A percentile compares a stretch with the other conserved stretches of the same genome.
phyloP scores from a whole-genome alignment of 2,329 filamentous ascomycete genomes.

The Hymenoscyphus linearis region DNA sequence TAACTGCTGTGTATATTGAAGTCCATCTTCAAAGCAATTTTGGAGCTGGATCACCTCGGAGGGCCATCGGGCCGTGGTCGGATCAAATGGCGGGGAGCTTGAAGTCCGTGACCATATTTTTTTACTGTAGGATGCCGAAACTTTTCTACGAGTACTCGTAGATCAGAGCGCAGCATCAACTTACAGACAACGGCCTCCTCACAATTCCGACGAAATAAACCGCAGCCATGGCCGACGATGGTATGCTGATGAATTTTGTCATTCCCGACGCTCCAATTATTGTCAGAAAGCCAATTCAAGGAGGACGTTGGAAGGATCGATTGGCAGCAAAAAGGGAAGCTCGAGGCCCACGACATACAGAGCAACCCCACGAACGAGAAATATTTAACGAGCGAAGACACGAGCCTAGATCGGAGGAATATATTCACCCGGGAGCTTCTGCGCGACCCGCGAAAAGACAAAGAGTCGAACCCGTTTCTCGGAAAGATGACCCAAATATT shows the following conservation, averaged over 20 bases:
- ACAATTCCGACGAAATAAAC: not conserved
- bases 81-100: slow-evolving; percentile 12
- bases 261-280: slow-evolving; percentile 63
- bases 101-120: slow-evolving; percentile 16
- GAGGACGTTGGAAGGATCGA: slow-evolving; percentile 89
- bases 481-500: slow-evolving; percentile 4
- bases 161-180: not conserved
- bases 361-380: slow-evolving; percentile 20
- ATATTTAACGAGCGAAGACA: slow-evolving; percentile 27
- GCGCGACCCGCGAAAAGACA: slow-evolving; percentile 41
- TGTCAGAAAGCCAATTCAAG: slow-evolving; percentile 64
- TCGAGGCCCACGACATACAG: slow-evolving; percentile 43
- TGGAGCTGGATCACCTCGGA: not conserved
- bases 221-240: slow-evolving; percentile 78
- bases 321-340: slow-evolving; percentile 70
- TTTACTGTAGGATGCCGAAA: slow-evolving; percentile 12
- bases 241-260: slow-evolving; percentile 90
- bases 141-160: slow-evolving; percentile 16
- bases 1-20: slow-evolving; percentile 30
- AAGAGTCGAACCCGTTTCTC: slow-evolving; percentile 31
- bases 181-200: not conserved
- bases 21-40: slow-evolving; percentile 9
- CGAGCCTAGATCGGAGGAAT: slow-evolving; percentile 27
- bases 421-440: slow-evolving; percentile 26
- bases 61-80: not conserved